A percentile compares a stretch with the other conserved stretches of the same genome.
Evolutionary conservation across 75 land plant species (phyloP).

Genomic region (Cryptomeria japonica): DNA sequence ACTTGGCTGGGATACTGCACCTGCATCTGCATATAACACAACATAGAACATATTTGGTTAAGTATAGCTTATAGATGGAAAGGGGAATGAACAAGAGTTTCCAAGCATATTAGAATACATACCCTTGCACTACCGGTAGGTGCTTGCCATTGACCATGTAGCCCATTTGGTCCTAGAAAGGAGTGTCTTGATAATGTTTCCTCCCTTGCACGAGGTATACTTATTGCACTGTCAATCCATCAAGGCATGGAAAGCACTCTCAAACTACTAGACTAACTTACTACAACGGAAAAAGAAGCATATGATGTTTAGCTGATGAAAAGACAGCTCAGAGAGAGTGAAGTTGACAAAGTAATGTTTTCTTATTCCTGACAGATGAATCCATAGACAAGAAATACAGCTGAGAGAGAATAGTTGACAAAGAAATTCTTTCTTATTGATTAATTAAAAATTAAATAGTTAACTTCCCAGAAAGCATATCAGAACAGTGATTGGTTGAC

Average conservation of each 20-base stretch:
- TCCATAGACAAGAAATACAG: neutral
- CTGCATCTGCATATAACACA: slow-evolving; percentile 35
- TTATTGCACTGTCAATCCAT: slow-evolving; percentile 35
- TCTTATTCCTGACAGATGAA: neutral
- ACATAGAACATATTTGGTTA: neutral
- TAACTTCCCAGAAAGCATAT: neutral
- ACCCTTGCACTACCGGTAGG: slow-evolving; percentile 55
- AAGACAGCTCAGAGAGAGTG: neutral
- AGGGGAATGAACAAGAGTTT: neutral
- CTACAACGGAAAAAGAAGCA: neutral
- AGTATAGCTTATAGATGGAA: slow-evolving; percentile 1
- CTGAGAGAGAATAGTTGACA: neutral
- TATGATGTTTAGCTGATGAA: neutral
- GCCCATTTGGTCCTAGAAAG: slow-evolving; percentile 77
- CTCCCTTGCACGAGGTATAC: slow-evolving; percentile 63
- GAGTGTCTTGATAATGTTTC: slow-evolving; percentile 93
- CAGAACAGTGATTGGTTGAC: neutral
- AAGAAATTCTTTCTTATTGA: neutral
- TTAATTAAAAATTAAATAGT: neutral
- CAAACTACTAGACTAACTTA: neutral
- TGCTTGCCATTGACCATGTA: slow-evolving; percentile 47
- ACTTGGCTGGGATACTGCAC: slow-evolving; percentile 84
- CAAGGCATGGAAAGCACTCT: neutral
- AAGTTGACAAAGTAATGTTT: neutral
- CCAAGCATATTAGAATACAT: slow-evolving; percentile 12